Evolutionary conservation across 768 basidiomycete genomes (phyloP), one percentile per base, ranked within the genome.

Genomic region (Leccinum imitatum): DNA sequence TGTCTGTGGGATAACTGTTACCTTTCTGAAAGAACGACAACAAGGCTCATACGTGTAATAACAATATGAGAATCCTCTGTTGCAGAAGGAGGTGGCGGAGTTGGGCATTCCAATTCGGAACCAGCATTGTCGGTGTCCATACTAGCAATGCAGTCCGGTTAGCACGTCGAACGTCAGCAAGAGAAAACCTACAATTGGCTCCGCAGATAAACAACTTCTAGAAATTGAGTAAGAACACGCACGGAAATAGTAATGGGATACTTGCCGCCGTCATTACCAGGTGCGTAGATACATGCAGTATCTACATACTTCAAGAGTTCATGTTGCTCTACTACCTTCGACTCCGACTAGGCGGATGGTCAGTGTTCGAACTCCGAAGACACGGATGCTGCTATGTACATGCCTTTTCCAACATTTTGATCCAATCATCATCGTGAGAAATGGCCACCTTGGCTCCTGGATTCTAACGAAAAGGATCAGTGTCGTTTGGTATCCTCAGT

Each of bases 401-500:
- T 31, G 39, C 61, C 53, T 21, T 33, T 23, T 57, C 15, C 3
- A 59, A 9, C 58, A 64, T 64, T n/a, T 46, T 15, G 9, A 63
- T n/a, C 63, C 63, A 64, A 7, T 54, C 51, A 13, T 55, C 37
- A 13, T 64, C 63, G 14, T 64, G 63, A 2, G 58, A 59, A 7
- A 64, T 37, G 7, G 58, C 61, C 13, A 59, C 54, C 19, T n/a
- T 13, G 27, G 39, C 58, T 10, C 4, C 1, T 15, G 23, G n/a
- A 51, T 54, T 63, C 61, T 64, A 15, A 13, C 10, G 2, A 19
- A 35, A n/a, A 10, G 4, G 1, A 31, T 48, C n/a, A 27, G 19
- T 56, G 7, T 27, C 6, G 5, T 19, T 11, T 41, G 3, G 4
- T 7, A 13, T 21, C 3, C 8, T 19, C 37, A 2, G 25, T 37